These are phyloP conservation scores for Marasmius oreades DNA, from an alignment of 1,284 basidiomycete genomes.

Conservation along the genomic window DNA sequence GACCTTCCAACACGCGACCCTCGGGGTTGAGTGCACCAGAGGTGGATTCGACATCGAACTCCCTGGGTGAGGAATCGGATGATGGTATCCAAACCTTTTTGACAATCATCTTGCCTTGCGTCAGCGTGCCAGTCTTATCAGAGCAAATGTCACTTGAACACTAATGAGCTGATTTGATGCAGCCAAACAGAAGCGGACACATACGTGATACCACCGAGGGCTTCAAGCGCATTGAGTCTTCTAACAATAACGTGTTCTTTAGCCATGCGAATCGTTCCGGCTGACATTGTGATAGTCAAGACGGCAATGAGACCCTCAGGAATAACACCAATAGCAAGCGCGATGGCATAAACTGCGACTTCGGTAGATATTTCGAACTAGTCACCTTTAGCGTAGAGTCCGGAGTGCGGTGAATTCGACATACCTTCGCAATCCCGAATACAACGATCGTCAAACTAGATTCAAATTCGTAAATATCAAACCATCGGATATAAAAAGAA, in stretches of 20 bases:
- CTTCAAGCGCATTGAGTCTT: conserved; percentile 53
- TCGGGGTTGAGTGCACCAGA: conserved; percentile 30
- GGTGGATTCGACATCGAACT: conserved; percentile 19
- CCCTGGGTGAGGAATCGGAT: conserved; percentile 23
- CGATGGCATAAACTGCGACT: conserved; percentile 45
- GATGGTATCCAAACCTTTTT: conserved; percentile 53
- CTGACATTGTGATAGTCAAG: conserved; percentile 43
- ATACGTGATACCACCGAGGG: conserved; percentile 52
- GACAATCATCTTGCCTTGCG: conserved; percentile 50
- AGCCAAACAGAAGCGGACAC: neutral
- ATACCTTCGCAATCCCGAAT: conserved; percentile 42
- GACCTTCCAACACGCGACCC: conserved; percentile 2
- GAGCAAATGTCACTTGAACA: conserved; percentile 46
- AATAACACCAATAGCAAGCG: conserved; percentile 39
- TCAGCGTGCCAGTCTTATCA: conserved; percentile 65
- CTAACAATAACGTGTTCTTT: conserved; percentile 48
- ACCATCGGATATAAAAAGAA: too few species aligned
- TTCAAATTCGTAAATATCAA: too few species aligned
- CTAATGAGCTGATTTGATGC: neutral
- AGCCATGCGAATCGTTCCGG: conserved; percentile 52
- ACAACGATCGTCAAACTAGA: conserved; percentile 51
- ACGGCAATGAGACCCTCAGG: conserved; percentile 41
- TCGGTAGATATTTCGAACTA: conserved; percentile 39
- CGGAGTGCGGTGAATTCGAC: neutral
- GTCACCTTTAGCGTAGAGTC: neutral